phyloP scores from a whole-genome alignment of 2,329 filamentous ascomycete species.

The Xylariaceae sp. region DNA sequence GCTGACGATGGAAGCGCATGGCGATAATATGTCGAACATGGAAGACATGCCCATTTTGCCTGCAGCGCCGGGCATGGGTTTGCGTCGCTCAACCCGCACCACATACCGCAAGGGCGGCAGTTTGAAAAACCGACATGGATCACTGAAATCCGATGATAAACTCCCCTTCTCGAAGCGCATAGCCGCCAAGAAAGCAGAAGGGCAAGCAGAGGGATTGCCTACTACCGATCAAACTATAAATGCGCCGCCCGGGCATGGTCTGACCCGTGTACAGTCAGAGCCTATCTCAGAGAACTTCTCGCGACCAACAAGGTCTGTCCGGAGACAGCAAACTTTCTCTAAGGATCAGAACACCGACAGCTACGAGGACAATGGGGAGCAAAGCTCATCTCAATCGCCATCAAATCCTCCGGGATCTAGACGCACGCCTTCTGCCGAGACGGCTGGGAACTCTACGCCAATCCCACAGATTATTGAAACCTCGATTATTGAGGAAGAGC shows the following conservation, averaged over 20 bases:
- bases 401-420: conserved; percentile 14
- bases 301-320: conserved; percentile 46
- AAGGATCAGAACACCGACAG: conserved; percentile 34
- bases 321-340: conserved; percentile 46
- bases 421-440: conserved; percentile 17
- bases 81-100: conserved; percentile 87
- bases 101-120: conserved; percentile 85
- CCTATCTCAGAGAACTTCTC: conserved; percentile 62
- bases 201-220: conserved; percentile 37
- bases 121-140: conserved; percentile 78
- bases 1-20: conserved; percentile 54
- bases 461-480: conserved; percentile 65
- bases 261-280: conserved; percentile 67
- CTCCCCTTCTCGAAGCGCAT: conserved; percentile 74
- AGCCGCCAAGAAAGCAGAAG: conserved; percentile 56
- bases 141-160: conserved; percentile 73
- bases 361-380: conserved; percentile 31
- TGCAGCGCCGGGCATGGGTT: conserved; percentile 68
- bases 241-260: conserved; percentile 44
- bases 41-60: conserved; percentile 87
- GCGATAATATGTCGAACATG: conserved; percentile 35
- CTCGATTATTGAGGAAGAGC: conserved; percentile 42
- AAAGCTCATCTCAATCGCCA: conserved; percentile 43
- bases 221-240: conserved; percentile 36
- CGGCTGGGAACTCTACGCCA: conserved; percentile 16